Evolutionary conservation across 2,329 filamentous ascomycete species (phyloP).

Genomic region (Aspergillus ochraceoroseus): DNA sequence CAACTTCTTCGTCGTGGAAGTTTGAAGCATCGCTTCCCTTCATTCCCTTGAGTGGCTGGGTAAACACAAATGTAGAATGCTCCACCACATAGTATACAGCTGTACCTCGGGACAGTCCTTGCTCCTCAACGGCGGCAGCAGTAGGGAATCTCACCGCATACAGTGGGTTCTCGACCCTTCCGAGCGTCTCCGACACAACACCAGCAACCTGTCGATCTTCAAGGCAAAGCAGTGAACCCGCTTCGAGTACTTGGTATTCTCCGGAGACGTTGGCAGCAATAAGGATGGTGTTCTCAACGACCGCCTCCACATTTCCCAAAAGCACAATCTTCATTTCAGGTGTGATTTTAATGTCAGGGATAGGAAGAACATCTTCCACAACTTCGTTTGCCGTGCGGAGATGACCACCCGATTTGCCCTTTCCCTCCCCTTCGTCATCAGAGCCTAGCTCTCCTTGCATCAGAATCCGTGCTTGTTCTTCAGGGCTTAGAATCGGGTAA

Average conservation of each 20-base stretch:
- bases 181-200: slow-evolving; percentile 77
- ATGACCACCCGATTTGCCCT: slow-evolving; percentile 44
- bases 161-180: slow-evolving; percentile 75
- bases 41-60: slow-evolving; percentile 67
- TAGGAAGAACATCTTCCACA: slow-evolving; percentile 59
- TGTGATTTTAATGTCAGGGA: slow-evolving; percentile 73
- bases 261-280: slow-evolving; percentile 74
- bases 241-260: slow-evolving; percentile 78
- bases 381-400: slow-evolving; percentile 79
- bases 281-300: slow-evolving; percentile 73
- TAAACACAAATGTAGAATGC: slow-evolving; percentile 81
- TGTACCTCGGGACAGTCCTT: slow-evolving; percentile 63
- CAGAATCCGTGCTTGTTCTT: slow-evolving; percentile 76
- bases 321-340: slow-evolving; percentile 70
- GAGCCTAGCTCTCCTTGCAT: slow-evolving; percentile 78
- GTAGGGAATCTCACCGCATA: slow-evolving; percentile 77
- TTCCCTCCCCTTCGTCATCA: slow-evolving; percentile 66
- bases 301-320: slow-evolving; percentile 68
- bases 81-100: slow-evolving; percentile 73
- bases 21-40: slow-evolving; percentile 96
- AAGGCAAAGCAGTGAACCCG: slow-evolving; percentile 75
- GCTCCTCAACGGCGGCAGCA: slow-evolving; percentile 60
- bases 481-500: slow-evolving; percentile 70
- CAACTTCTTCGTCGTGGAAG: slow-evolving; percentile 85
- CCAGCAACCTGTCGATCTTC: slow-evolving; percentile 72